Percentiles rank a stretch among this genome's conserved stretches.
phyloP scores from a whole-genome alignment of 768 basidiomycete species.

The Phanerochaete sordida region DNA sequence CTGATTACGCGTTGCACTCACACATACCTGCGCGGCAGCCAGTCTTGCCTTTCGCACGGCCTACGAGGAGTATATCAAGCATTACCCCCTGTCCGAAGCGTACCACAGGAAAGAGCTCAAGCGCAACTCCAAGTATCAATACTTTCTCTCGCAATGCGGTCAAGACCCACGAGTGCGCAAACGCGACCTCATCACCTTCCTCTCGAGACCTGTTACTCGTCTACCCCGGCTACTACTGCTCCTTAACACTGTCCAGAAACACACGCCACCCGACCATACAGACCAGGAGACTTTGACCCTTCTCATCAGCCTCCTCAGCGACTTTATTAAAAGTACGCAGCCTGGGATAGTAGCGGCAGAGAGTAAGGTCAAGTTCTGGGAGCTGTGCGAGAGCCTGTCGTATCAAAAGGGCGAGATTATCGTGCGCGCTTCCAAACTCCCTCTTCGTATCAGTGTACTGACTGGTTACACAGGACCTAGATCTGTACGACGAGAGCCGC shows the following conservation, averaged over 20 bases:
- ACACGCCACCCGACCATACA: conserved; percentile 68
- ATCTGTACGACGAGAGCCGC: conserved; percentile 72
- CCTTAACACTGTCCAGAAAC: conserved; percentile 64
- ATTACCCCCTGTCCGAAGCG: conserved; percentile 85
- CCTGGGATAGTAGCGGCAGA: conserved; percentile 92
- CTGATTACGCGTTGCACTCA: background rate
- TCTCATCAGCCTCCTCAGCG: conserved; percentile 60
- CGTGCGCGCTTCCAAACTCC: conserved; percentile 50
- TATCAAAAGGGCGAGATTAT: conserved; percentile 81
- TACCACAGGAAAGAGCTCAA: conserved; percentile 74
- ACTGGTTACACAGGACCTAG: conserved; percentile 61
- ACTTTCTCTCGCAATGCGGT: conserved; percentile 60
- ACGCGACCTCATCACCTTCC: conserved; percentile 57
- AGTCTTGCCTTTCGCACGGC: conserved; percentile 48
- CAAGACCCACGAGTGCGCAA: conserved; percentile 57
- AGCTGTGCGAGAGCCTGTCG: conserved; percentile 67
- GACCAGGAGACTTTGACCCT: conserved; percentile 77
- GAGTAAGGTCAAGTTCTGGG: conserved; percentile 86
- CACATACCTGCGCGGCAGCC: conserved; percentile 18
- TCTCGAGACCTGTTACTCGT: conserved; percentile 86
- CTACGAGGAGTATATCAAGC: conserved; percentile 83
- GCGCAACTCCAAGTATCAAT: conserved; percentile 61
- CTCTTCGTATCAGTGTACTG: background rate
- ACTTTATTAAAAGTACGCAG: conserved; percentile 80
- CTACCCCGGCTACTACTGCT: conserved; percentile 77